These are phyloP conservation scores for Epichloe sylvatica DNA, from an alignment of 2,329 filamentous ascomycete genomes.

Conservation along the genomic window DNA sequence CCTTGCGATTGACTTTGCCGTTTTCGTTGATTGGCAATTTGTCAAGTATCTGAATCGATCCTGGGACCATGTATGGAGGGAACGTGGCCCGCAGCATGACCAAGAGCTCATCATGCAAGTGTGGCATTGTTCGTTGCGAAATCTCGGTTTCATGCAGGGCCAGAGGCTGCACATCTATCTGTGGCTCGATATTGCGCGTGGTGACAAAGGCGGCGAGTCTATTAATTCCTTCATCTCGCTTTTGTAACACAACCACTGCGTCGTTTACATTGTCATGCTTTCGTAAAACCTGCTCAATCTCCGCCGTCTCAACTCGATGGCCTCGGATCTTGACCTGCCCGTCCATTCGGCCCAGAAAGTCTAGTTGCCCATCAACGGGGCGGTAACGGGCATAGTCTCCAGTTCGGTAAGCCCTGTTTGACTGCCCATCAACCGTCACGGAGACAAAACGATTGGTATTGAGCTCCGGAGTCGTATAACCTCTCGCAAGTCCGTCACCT, in stretches of 20 bases:
- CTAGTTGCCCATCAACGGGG: not conserved
- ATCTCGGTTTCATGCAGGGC: not conserved
- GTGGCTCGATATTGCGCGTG: not conserved
- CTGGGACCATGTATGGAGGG: slow-evolving; percentile 13
- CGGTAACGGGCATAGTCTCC: not conserved
- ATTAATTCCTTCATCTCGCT: not conserved
- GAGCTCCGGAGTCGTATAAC: not conserved
- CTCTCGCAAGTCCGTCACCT: slow-evolving; percentile 1
- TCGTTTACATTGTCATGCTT: not conserved
- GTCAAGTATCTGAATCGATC: slow-evolving; percentile 6
- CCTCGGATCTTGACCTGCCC: not conserved
- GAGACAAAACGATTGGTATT: not conserved
- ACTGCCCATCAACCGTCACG: not conserved
- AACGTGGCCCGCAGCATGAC: slow-evolving; percentile 1
- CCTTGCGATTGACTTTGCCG: slow-evolving; percentile 12
- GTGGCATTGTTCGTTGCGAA: not conserved
- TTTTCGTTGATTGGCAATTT: slow-evolving; percentile 8
- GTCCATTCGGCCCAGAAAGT: not conserved
- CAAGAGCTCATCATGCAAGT: not conserved
- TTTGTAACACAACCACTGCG: not conserved
- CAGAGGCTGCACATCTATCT: too few relatives aligned
- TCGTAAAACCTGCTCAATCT: not conserved
- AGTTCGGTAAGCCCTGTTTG: not conserved
- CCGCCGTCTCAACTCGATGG: not conserved
- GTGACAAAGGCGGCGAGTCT: not conserved